Evolutionary conservation across 768 basidiomycete genomes (phyloP), one percentile per base, ranked within the genome.

Genomic region (Suillus paluster): DNA sequence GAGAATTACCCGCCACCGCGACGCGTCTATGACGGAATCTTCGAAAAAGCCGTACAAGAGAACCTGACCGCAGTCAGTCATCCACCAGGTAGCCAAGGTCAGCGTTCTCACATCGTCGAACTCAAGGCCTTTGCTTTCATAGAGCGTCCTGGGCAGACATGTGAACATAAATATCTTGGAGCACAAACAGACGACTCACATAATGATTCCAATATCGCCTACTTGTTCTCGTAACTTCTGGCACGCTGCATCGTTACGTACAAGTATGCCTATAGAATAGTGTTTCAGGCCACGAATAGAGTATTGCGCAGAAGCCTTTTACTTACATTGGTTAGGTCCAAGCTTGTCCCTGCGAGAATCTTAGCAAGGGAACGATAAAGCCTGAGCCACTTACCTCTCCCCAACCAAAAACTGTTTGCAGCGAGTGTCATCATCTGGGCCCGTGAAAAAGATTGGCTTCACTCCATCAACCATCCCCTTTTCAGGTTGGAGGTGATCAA

Each of bases 41-140:
- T 84, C 80, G 65, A 92, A 92, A 72, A 91, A 91, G 64, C 92
- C 86, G 67, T 86, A 91, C 12, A 92, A 67, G 3, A 92, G 77
- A 5, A 92, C 90, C 89, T 91, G 60, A 25, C 14, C 17, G n/a
- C 0, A 12, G 23, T 64, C 12, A 65, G 57, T 61, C 62, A 0
- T 19, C 4, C 30, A 15, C 3, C 7, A 9, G 5, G 2, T 23
- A 10, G 19, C 4, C 6, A 12, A 5, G 4, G 23, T 17, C 9
- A 53, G 25, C 9, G 30, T 9, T 10, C 68, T 61, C 53, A 66
- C 67, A 12, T 71, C 68, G 23, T 68, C 61, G 30, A 68, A 70
- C 61, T 70, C 66, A 0, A 76, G 67, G 10, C 74, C 73, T 36
- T 75, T 74, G 64, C 74, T 74, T 7, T 74, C 70, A 7, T 75